A percentile compares a stretch with the other conserved stretches of the same genome.
These are phyloP conservation scores for Tuber microsphaerosporum DNA, from an alignment of 495 filamentous ascomycete genomes.

Conservation along the genomic window DNA sequence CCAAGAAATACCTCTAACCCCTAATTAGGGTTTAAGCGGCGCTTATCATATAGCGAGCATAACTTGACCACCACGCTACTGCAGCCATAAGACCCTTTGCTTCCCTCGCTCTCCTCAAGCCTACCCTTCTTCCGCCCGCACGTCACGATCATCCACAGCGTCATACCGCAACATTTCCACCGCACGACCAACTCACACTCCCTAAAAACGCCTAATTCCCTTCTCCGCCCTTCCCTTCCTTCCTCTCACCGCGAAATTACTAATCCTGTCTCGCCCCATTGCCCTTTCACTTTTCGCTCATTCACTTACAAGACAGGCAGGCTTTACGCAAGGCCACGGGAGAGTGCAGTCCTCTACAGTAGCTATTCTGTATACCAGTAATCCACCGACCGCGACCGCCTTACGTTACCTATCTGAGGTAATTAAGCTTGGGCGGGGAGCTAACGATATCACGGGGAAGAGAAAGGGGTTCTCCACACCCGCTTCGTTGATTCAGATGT, in stretches of 20 bases:
- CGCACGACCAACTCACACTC: background rate
- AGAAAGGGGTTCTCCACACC: background rate
- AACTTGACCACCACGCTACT: background rate
- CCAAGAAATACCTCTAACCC: background rate
- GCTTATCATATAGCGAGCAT: background rate
- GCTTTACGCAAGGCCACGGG: background rate
- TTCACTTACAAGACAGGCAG: background rate
- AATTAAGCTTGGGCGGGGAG: background rate
- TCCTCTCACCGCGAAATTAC: background rate
- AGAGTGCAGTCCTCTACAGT: background rate
- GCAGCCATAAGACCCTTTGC: background rate
- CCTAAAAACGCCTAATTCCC: background rate
- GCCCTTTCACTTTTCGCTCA: conserved; percentile 1
- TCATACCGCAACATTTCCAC: background rate
- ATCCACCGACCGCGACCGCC: background rate
- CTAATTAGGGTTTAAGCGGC: background rate
- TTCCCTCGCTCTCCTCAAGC: background rate
- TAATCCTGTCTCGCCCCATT: background rate
- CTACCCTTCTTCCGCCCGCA: background rate
- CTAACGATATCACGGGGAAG: background rate
- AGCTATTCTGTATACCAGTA: background rate
- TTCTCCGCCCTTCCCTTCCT: background rate
- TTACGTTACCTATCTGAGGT: background rate
- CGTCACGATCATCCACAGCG: background rate
- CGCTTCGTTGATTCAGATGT: background rate